These are phyloP conservation scores for Alternaria panax DNA, from an alignment of 2,329 filamentous ascomycete species.

Conservation along the genomic window DNA sequence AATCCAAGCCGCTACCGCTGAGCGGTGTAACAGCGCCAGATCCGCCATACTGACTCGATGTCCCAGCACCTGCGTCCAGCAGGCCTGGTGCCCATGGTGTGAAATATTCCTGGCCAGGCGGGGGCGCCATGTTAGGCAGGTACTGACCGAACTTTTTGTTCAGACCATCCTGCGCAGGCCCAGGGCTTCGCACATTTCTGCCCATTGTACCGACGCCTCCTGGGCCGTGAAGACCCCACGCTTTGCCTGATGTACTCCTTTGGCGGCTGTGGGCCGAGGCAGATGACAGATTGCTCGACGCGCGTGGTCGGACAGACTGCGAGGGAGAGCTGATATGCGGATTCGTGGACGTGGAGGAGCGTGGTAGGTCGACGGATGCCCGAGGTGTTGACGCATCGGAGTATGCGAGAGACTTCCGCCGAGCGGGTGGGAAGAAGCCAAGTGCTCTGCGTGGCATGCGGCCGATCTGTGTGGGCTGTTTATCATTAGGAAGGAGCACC, in stretches of 20 bases:
- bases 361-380: slow-evolving; percentile 68
- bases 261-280: slow-evolving; percentile 47
- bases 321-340: slow-evolving; percentile 46
- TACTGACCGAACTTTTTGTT: slow-evolving; percentile 87
- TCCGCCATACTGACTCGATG: slow-evolving; percentile 34
- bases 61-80: slow-evolving; percentile 42
- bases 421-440: slow-evolving; percentile 89
- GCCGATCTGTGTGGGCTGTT: slow-evolving; percentile 80
- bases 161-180: slow-evolving; percentile 82
- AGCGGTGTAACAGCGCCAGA: slow-evolving; percentile 41
- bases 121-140: slow-evolving; percentile 74
- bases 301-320: slow-evolving; percentile 46
- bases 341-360: slow-evolving; percentile 51
- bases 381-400: slow-evolving; percentile 71
- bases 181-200: slow-evolving; percentile 73
- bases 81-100: slow-evolving; percentile 50
- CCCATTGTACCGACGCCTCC: slow-evolving; percentile 87
- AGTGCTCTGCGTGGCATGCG: slow-evolving; percentile 80
- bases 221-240: slow-evolving; percentile 73
- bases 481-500: slow-evolving; percentile 78
- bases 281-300: slow-evolving; percentile 50
- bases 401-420: slow-evolving; percentile 81
- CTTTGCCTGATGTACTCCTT: slow-evolving; percentile 48
- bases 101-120: slow-evolving; percentile 63
- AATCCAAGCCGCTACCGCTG: slow-evolving; percentile 50